phyloP scores from a whole-genome alignment of 1,284 basidiomycete genomes.

The Papiliotrema terrestris region DNA sequence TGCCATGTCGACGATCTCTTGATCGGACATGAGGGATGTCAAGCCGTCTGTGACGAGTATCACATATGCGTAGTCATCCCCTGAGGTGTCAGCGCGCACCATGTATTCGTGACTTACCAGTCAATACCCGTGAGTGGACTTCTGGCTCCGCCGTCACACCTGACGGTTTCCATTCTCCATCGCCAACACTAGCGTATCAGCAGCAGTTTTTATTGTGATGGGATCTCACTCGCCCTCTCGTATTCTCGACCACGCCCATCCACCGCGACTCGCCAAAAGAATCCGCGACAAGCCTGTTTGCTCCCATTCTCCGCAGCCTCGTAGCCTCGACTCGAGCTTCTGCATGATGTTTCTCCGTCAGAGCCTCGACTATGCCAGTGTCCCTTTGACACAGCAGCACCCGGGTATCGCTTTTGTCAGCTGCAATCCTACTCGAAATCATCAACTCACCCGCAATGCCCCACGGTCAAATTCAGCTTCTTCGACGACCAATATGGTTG shows the following conservation, averaged over 20 bases:
- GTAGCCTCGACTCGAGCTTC: constrained; percentile 81
- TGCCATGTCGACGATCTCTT: constrained; percentile 89
- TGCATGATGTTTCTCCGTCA: constrained; percentile 91
- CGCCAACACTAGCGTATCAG: constrained; percentile 65
- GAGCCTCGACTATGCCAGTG: constrained; percentile 66
- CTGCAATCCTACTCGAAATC: not conserved
- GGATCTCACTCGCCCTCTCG: constrained; percentile 62
- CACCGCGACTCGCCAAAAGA: constrained; percentile 93
- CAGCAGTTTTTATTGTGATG: no score
- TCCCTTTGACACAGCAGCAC: constrained; percentile 74
- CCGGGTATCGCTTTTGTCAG: constrained; percentile 70
- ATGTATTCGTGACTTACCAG: constrained; percentile 54
- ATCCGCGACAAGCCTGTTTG: constrained; percentile 80
- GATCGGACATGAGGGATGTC: constrained; percentile 83
- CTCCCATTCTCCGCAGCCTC: constrained; percentile 78
- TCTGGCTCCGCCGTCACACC: constrained; percentile 96
- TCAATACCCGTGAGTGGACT: constrained; percentile 71
- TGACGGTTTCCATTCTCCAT: constrained; percentile 80
- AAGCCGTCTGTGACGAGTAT: constrained; percentile 86
- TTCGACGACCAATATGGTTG: constrained; percentile 75
- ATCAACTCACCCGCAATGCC: constrained; percentile 75
- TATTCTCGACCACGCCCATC: constrained; percentile 95
- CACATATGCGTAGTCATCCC: constrained; percentile 71
- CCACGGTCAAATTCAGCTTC: constrained; percentile 72
- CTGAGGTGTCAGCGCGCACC: constrained; percentile 48